Conservation (phyloP, 176 grass and related monocot genomes). For the Oryza rufipogon region DNA sequence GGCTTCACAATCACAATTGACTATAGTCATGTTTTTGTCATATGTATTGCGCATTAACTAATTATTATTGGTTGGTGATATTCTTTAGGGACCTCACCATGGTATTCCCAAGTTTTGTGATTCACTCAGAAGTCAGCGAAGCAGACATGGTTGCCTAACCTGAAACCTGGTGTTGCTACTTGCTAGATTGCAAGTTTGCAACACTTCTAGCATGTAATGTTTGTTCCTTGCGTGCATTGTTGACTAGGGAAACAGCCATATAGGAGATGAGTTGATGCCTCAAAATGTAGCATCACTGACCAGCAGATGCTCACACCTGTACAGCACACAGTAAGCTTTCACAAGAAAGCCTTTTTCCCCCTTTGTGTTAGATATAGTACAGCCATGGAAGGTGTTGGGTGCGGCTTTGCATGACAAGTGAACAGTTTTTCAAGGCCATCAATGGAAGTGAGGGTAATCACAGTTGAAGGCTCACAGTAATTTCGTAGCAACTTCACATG, state of each 20-base stretch:
- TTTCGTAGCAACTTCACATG: neutral
- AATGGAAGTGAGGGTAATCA: neutral
- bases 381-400: neutral
- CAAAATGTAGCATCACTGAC: conserved; percentile 9
- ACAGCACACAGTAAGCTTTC: neutral
- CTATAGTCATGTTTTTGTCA: neutral
- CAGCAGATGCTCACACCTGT: neutral
- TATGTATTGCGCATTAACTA: neutral
- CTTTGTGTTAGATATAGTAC: neutral
- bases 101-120: conserved; percentile 50
- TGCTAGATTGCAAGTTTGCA: neutral
- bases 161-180: neutral
- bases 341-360: neutral
- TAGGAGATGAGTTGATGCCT: neutral
- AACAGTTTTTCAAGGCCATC: neutral
- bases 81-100: conserved; percentile 44
- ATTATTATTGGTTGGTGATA: neutral
- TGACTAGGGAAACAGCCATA: neutral
- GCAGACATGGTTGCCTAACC: conserved; percentile 35
- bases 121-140: conserved; percentile 46
- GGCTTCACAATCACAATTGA: neutral
- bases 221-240: neutral
- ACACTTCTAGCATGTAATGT: neutral
- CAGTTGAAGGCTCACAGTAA: neutral
- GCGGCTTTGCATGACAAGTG: neutral